Conservation (phyloP, 164 flowering plant species). For the Chimonanthus praecox region DNA sequence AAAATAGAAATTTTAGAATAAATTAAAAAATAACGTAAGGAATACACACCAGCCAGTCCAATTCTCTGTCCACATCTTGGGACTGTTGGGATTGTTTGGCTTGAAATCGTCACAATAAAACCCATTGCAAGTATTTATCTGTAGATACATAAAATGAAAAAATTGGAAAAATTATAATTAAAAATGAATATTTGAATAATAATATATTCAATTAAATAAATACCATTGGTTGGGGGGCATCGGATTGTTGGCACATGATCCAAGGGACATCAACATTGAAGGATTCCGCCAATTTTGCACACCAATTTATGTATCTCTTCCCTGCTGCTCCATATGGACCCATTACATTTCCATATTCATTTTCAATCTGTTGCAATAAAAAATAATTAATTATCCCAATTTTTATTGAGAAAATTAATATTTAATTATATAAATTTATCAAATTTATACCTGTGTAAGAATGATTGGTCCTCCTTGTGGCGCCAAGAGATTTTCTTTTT, state of each 20-base stretch:
- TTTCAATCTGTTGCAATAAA: constrained; percentile 31
- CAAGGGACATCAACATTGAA: constrained; percentile 37
- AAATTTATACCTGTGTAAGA: constrained; percentile 8
- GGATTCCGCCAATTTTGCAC: constrained; percentile 38
- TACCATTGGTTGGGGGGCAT: constrained; percentile 51
- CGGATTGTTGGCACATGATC: constrained; percentile 49
- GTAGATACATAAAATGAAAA: background rate
- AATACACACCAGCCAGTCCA: constrained; percentile 58
- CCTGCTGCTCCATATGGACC: constrained; percentile 29
- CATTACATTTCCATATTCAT: constrained; percentile 38
- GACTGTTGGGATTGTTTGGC: constrained; percentile 18
- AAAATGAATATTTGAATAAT: background rate
- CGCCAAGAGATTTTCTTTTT: constrained; percentile 11
- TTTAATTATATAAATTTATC: no score
- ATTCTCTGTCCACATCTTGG: constrained; percentile 42
- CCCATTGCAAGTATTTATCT: constrained; percentile 78
- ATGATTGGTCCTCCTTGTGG: constrained; percentile 17
- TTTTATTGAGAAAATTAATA: no score
- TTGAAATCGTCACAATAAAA: constrained; percentile 46
- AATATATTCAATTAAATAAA: background rate
- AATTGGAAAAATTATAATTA: background rate
- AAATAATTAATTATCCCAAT: no score
- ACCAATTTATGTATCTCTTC: constrained; percentile 36
- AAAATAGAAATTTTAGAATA: background rate
- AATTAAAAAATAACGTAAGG: background rate